Conservation (phyloP, 2,329 filamentous ascomycete species). For the Dactylonectria macrodidyma region DNA sequence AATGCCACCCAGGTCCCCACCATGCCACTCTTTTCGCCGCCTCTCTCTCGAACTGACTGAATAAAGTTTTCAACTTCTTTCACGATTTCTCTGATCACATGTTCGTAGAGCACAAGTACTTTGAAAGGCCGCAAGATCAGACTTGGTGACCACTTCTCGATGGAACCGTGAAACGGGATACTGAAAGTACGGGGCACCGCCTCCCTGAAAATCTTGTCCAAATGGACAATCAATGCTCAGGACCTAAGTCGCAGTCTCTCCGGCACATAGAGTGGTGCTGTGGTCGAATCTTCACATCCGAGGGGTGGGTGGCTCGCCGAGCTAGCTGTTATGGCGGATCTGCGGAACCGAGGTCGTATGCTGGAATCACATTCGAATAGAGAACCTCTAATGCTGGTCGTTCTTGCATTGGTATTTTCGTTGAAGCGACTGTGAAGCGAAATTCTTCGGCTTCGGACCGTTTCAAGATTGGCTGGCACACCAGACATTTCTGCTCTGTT, state of each 20-base stretch:
- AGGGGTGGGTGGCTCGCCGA: not conserved
- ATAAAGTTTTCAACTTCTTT: not conserved
- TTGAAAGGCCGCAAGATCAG: slow-evolving; percentile 30
- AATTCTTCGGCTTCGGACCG: slow-evolving; percentile 5
- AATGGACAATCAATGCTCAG: slow-evolving; percentile 9
- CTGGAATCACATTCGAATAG: not conserved
- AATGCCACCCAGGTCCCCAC: not conserved
- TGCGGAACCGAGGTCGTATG: not conserved
- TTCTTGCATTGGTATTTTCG: not conserved
- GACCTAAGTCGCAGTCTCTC: slow-evolving; percentile 21
- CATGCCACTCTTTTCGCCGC: not conserved
- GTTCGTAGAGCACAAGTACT: slow-evolving; percentile 16
- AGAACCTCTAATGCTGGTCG: not conserved
- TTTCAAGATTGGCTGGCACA: not conserved
- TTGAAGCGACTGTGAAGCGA: not conserved
- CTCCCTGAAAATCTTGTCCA: slow-evolving; percentile 6
- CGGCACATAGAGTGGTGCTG: not conserved
- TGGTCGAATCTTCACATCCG: not conserved
- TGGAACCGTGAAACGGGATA: not conserved
- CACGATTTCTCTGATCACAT: slow-evolving; percentile 17
- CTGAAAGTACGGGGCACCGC: not conserved
- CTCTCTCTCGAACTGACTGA: not conserved
- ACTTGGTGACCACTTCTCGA: not conserved
- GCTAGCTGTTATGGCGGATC: not conserved
- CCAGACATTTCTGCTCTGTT: not conserved